phyloP scores from a whole-genome alignment of 2,329 filamentous ascomycete genomes.

The Curvularia lunata region DNA sequence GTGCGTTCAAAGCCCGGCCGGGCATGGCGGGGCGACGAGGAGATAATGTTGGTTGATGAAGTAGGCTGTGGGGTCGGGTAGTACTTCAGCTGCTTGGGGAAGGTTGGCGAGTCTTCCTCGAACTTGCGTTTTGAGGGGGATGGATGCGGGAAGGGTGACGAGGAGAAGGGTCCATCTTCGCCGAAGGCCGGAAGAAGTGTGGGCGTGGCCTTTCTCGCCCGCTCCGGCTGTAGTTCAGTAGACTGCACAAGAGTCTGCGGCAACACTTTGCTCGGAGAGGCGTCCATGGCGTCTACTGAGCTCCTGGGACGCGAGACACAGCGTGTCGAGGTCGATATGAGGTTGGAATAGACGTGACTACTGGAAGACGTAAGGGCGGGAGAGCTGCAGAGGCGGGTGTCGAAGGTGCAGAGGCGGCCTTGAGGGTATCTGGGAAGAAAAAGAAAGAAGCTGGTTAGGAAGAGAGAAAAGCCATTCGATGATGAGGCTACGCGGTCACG shows the following conservation, averaged over 20 bases:
- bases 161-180: conserved; percentile 71
- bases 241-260: conserved; percentile 38
- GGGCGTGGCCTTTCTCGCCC: conserved; percentile 61
- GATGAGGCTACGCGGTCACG: conserved; percentile 30
- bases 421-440: conserved; percentile 15
- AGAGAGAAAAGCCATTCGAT: conserved; percentile 44
- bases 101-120: conserved; percentile 56
- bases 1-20: conserved; percentile 65
- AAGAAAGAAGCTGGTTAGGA: conserved; percentile 34
- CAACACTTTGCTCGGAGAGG: conserved; percentile 34
- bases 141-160: conserved; percentile 72
- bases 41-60: conserved; percentile 89
- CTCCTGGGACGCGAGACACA: conserved; percentile 37
- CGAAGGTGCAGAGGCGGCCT: conserved; percentile 23
- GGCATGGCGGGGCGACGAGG: conserved; percentile 67
- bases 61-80: conserved; percentile 96
- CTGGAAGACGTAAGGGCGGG: conserved; percentile 30
- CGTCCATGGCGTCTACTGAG: conserved; percentile 41
- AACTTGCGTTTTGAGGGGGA: conserved; percentile 70
- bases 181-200: conserved; percentile 75
- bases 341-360: conserved; percentile 33
- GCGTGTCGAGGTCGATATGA: conserved; percentile 37
- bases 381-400: conserved; percentile 29
- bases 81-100: conserved; percentile 62
- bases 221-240: conserved; percentile 35